phyloP scores from a whole-genome alignment of 176 grass and related monocot species.

The Eragrostis curvula region DNA sequence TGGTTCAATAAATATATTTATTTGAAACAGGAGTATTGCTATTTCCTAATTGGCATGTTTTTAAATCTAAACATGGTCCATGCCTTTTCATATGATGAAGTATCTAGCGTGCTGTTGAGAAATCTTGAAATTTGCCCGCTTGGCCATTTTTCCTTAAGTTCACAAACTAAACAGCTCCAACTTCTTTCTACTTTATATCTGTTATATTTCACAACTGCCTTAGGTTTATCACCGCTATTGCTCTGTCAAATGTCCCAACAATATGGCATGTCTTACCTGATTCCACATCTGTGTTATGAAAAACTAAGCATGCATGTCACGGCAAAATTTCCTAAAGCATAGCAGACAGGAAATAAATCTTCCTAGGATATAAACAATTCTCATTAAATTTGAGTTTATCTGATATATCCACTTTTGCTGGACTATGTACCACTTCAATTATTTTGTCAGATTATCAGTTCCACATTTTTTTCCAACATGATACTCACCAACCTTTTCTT shows the following conservation, averaged over 20 bases:
- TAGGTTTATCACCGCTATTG: too few species aligned
- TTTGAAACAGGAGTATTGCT: neutral
- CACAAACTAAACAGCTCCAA: neutral
- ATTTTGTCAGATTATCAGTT: neutral
- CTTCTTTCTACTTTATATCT: neutral
- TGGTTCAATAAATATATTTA: neutral
- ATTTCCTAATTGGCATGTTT: neutral
- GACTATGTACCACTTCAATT: neutral
- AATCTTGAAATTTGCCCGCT: neutral
- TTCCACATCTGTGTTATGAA: neutral
- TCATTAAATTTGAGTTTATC: neutral
- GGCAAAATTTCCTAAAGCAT: neutral
- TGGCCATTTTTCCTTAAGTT: neutral
- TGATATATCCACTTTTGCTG: constrained; percentile 9
- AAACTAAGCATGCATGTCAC: neutral
- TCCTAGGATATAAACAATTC: neutral
- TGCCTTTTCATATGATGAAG: neutral
- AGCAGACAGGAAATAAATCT: neutral
- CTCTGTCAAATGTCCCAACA: neutral
- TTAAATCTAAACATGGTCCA: neutral
- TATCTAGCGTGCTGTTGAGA: neutral
- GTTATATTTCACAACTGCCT: neutral
- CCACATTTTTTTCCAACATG: neutral
- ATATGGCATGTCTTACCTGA: neutral
- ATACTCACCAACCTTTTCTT: neutral